These are phyloP conservation scores for Asclepias syriaca DNA, from an alignment of 257 asterid genomes.

Conservation along the genomic window DNA sequence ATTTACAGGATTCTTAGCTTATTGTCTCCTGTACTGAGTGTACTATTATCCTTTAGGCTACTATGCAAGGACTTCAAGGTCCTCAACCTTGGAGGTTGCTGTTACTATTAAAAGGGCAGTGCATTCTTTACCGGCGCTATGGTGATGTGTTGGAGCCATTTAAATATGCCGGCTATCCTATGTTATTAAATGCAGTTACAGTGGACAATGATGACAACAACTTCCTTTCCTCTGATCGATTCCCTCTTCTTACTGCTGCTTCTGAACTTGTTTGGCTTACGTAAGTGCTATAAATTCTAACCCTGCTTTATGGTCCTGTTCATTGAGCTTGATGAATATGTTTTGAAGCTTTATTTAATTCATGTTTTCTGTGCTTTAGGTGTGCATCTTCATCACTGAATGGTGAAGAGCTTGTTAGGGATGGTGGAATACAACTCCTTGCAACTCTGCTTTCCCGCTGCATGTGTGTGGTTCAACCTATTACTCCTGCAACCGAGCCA, in stretches of 20 bases:
- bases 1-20: neutral
- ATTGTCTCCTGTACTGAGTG: neutral
- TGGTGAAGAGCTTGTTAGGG: constrained; percentile 99
- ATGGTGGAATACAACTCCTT: constrained; percentile 89
- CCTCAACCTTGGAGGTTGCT: constrained; percentile 95
- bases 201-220: constrained; percentile 84
- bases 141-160: constrained; percentile 84
- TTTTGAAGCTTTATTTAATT: constrained; percentile 1
- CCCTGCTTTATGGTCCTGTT: neutral
- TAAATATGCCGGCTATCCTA: constrained; percentile 97
- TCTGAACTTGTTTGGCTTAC: constrained; percentile 98
- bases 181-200: constrained; percentile 88
- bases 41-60: constrained; percentile 39
- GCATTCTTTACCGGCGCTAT: constrained; percentile 86
- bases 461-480: constrained; percentile 90
- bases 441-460: constrained; percentile 90
- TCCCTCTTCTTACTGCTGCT: constrained; percentile 86
- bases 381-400: constrained; percentile 89
- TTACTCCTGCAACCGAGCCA: constrained; percentile 81
- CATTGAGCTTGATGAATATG: neutral
- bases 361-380: constrained; percentile 33
- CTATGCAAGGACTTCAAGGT: constrained; percentile 98
- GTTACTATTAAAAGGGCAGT: constrained; percentile 89
- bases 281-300: constrained; percentile 34
- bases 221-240: constrained; percentile 89